These are phyloP conservation scores for Teunomyces stri DNA, from an alignment of 805 yeast species.

Conservation along the genomic window DNA sequence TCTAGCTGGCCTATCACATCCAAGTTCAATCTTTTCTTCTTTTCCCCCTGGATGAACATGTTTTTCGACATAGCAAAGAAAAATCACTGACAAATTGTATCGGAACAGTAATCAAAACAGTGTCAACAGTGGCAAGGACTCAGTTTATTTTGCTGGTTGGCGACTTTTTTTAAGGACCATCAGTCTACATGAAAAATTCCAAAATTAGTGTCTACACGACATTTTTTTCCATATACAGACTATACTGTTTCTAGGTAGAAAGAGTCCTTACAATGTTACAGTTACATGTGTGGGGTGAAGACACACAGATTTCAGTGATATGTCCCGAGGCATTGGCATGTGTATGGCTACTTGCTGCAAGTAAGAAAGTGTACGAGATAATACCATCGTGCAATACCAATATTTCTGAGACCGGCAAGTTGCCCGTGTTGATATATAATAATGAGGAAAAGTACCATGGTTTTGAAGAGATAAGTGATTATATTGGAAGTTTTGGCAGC, in stretches of 20 bases:
- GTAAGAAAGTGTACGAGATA: conserved; percentile 23
- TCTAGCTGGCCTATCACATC: conserved; percentile 61
- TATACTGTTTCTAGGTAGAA: neutral
- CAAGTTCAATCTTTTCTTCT: conserved; percentile 24
- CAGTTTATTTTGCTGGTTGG: neutral
- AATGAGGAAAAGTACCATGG: conserved; percentile 35
- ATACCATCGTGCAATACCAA: conserved; percentile 60
- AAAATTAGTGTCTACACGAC: conserved; percentile 1
- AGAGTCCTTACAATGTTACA: conserved; percentile 15
- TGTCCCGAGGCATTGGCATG: conserved; percentile 54
- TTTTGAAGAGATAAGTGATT: conserved; percentile 33
- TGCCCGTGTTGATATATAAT: conserved; percentile 47
- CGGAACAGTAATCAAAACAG: neutral
- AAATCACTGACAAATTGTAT: neutral
- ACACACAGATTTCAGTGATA: conserved; percentile 37
- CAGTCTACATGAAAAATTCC: neutral
- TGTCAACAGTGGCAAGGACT: neutral
- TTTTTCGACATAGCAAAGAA: conserved; percentile 3
- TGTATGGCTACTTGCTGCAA: conserved; percentile 38
- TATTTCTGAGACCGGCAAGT: conserved; percentile 43
- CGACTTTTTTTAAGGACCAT: conserved; percentile 1
- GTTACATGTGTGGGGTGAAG: conserved; percentile 57
- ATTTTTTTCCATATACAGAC: neutral
- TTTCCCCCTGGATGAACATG: conserved; percentile 9
- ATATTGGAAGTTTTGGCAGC: conserved; percentile 17